Evolutionary conservation across 805 yeast genomes (phyloP).

Genomic region (Kockiozyma suomiensis): DNA sequence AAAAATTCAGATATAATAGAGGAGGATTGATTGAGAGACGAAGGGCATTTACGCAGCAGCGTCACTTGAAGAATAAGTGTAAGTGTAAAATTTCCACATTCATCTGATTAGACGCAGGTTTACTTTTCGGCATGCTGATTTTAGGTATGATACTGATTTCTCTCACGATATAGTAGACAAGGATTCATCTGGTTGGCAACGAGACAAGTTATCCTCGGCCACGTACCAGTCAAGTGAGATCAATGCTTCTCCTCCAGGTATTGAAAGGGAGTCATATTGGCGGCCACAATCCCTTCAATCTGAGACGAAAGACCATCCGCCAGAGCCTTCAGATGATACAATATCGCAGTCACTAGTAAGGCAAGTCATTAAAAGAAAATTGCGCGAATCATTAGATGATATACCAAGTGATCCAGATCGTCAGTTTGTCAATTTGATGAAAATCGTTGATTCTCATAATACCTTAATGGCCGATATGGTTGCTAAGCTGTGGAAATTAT

Average conservation of each 20-base stretch:
- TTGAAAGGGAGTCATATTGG: conserved; percentile 6
- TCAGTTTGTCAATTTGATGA: conserved; percentile 6
- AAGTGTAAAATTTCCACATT: not conserved
- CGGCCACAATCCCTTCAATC: conserved; percentile 1
- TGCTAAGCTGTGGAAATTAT: conserved; percentile 24
- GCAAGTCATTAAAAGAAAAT: not conserved
- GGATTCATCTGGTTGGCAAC: not conserved
- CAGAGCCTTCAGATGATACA: not conserved
- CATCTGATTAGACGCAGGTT: not conserved
- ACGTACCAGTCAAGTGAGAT: not conserved
- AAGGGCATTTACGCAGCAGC: conserved; percentile 3
- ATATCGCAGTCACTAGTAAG: not conserved
- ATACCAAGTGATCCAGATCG: conserved; percentile 23
- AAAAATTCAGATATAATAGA: not conserved
- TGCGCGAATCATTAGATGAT: not conserved
- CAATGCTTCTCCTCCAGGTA: not conserved
- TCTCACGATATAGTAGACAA: not conserved
- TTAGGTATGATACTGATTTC: not conserved
- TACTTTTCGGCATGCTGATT: not conserved
- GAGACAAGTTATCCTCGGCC: not conserved
- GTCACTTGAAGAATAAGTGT: not conserved
- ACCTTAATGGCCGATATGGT: conserved; percentile 12
- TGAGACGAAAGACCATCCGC: not conserved
- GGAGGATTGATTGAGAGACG: not conserved
- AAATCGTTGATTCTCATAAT: conserved; percentile 15